These are phyloP conservation scores for Exserohilum turcica DNA, from an alignment of 2,329 filamentous ascomycete species.

Conservation along the genomic window DNA sequence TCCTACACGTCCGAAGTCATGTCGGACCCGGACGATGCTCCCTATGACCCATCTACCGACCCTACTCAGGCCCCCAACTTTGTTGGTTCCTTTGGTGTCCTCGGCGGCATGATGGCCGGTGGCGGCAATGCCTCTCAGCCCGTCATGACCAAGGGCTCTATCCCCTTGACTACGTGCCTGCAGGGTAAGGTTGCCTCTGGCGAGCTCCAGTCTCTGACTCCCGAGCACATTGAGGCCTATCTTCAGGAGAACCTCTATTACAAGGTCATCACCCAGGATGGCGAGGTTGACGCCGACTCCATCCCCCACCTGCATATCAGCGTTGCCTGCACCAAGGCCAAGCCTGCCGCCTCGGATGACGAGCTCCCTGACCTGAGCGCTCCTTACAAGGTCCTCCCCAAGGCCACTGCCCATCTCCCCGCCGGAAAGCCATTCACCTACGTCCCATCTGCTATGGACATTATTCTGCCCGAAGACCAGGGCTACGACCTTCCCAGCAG, in stretches of 20 bases:
- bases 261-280: constrained; percentile 40
- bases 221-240: constrained; percentile 42
- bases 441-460: constrained; percentile 28
- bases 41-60: constrained; percentile 35
- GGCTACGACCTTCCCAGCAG: constrained; percentile 18
- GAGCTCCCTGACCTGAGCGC: constrained; percentile 39
- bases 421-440: constrained; percentile 40
- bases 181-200: constrained; percentile 40
- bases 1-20: no score
- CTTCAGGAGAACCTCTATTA: constrained; percentile 45
- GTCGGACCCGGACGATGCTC: constrained; percentile 28
- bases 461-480: constrained; percentile 18
- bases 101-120: constrained; percentile 35
- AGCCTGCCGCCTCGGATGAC: constrained; percentile 29
- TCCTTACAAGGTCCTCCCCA: constrained; percentile 33
- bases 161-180: constrained; percentile 44
- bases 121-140: constrained; percentile 31
- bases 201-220: constrained; percentile 38
- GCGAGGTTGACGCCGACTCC: constrained; percentile 35
- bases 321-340: constrained; percentile 39
- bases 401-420: constrained; percentile 35
- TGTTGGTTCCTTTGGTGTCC: constrained; percentile 42
- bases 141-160: constrained; percentile 38
- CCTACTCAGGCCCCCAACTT: constrained; percentile 40
- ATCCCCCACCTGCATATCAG: constrained; percentile 43